These are phyloP conservation scores for Phoma sp. DNA, from an alignment of 2,329 filamentous ascomycete species.

Conservation along the genomic window DNA sequence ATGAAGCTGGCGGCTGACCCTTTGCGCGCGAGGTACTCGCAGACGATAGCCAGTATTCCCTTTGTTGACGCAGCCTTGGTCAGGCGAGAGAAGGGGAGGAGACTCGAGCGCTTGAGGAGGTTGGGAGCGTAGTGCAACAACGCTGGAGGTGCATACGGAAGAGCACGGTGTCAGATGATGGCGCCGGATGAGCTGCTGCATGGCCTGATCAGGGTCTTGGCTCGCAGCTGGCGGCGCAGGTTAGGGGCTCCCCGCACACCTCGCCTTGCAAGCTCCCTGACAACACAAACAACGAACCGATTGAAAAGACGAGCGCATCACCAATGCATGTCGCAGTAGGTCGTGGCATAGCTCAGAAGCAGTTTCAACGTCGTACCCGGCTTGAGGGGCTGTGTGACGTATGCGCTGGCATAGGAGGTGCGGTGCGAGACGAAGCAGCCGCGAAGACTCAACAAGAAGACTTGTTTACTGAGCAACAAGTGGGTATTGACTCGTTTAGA, in stretches of 20 bases:
- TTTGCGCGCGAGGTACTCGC: neutral
- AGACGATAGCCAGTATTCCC: slow-evolving; percentile 1
- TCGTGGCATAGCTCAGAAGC: neutral
- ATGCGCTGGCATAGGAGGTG: slow-evolving; percentile 18
- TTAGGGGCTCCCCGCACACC: slow-evolving; percentile 19
- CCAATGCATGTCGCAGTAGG: neutral
- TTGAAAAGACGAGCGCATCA: neutral
- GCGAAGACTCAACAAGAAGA: neutral
- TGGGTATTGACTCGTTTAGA: neutral
- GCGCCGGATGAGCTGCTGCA: slow-evolving; percentile 4
- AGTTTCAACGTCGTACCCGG: slow-evolving; percentile 8
- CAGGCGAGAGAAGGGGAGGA: slow-evolving; percentile 1
- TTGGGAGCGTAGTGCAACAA: slow-evolving; percentile 24
- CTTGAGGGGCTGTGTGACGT: slow-evolving; percentile 18
- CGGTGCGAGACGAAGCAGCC: neutral
- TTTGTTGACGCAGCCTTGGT: neutral
- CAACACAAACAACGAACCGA: slow-evolving; percentile 4
- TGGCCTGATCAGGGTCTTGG: slow-evolving; percentile 18
- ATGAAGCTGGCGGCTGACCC: slow-evolving; percentile 21
- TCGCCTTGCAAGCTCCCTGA: slow-evolving; percentile 2
- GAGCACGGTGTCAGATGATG: slow-evolving; percentile 28
- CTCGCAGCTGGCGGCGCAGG: slow-evolving; percentile 5
- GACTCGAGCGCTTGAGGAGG: neutral
- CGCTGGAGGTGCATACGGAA: slow-evolving; percentile 19
- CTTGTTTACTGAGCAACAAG: neutral